These are phyloP conservation scores for Adansonia madagascariensis DNA, from an alignment of 441 rosid species.

Conservation along the genomic window DNA sequence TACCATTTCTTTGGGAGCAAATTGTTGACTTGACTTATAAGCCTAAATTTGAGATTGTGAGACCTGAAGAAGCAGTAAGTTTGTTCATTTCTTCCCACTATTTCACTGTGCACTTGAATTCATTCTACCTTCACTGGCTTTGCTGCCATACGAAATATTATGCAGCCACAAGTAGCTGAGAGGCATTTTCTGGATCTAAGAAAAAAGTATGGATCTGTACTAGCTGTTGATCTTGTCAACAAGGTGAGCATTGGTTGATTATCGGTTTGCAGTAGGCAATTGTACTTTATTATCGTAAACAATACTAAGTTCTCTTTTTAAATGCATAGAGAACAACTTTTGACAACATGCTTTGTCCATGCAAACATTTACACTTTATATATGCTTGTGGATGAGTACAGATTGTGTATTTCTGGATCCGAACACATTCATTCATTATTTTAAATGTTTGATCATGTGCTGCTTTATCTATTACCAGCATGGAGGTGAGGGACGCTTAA, in stretches of 20 bases:
- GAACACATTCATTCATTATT: slow-evolving; percentile 23
- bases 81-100: slow-evolving; percentile 16
- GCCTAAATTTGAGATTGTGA: slow-evolving; percentile 87
- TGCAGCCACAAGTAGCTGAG: slow-evolving; percentile 73
- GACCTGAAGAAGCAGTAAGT: slow-evolving; percentile 90
- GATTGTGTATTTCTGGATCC: slow-evolving; percentile 4
- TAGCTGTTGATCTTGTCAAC: slow-evolving; percentile 91
- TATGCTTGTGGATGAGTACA: background rate
- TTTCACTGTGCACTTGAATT: slow-evolving; percentile 27
- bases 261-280: background rate
- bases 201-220: slow-evolving; percentile 78
- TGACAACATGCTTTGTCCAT: background rate
- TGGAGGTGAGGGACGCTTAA: slow-evolving; percentile 91
- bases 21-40: slow-evolving; percentile 71
- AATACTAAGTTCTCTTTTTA: background rate
- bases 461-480: slow-evolving; percentile 59
- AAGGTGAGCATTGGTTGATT: slow-evolving; percentile 50
- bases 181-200: slow-evolving; percentile 93
- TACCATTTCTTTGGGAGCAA: slow-evolving; percentile 84
- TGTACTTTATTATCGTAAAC: background rate
- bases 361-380: background rate
- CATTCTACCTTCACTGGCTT: slow-evolving; percentile 14
- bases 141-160: slow-evolving; percentile 21
- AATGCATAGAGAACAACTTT: background rate
- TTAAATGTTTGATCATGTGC: slow-evolving; percentile 26